Evolutionary conservation across 257 asterid genomes (phyloP), one percentile per base, ranked within the genome.

Genomic region (Solanum habrochaites): DNA sequence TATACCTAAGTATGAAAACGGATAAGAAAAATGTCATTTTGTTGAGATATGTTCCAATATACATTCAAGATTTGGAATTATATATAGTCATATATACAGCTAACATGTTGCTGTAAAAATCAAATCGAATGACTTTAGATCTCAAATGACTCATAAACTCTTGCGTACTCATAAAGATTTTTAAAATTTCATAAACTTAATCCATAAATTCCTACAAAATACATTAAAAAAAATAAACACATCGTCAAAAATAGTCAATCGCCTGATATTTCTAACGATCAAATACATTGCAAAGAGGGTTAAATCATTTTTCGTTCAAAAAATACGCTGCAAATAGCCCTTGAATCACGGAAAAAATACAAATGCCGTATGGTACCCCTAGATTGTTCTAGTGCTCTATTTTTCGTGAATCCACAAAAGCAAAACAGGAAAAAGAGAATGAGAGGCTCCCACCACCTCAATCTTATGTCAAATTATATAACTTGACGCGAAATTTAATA

Each of bases 121-220:
- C 73, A 67, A 67, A 67, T 67, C 39, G 6, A 67, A 67, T 67
- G 66, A 56, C 25, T 52, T 52, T 3, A 32, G 35, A 56, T 20
- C 0, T 58, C 2, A 7, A 58, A 58, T 23, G 23, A 2, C 31
- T 21, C 14, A 4, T 62, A 62, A 60, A 10, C 69, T 62, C 29
- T 62, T 62, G 69, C 0, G 14, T 10, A 23, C 23, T 23, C 6
- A 62, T 0, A 0, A 16, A 0, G n/a, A 6, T 52, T 16, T 52
- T 16, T 9, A 52, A 52, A 16, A 52, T 52, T 52, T 21, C 62
- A 52, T 1, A 0, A 52, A 16, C 62, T 52, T 52, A 52, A 52
- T 52, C 10, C 62, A 16, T 52, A 52, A 52, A 52, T 16, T 49
- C 23, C 60, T 16, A 2, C 60, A 49, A 49, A 49, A 49, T 6